A percentile compares a stretch with the other conserved stretches of the same genome.
These are phyloP conservation scores for Trichoderma atrobrunneum DNA, from an alignment of 2,329 filamentous ascomycete genomes.

Conservation along the genomic window DNA sequence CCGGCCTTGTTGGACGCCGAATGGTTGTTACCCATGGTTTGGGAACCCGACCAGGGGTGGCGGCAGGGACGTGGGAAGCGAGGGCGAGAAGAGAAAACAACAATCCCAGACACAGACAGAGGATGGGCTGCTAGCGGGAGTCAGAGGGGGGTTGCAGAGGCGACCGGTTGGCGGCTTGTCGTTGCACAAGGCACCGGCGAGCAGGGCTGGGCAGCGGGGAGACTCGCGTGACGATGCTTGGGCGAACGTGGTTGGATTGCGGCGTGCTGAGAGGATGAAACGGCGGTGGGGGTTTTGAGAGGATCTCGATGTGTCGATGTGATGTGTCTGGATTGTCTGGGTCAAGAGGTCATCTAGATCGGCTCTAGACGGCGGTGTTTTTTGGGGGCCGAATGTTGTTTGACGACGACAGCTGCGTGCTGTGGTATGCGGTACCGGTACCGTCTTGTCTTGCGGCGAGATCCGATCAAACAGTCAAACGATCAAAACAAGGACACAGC, in stretches of 20 bases:
- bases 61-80: slow-evolving; percentile 8
- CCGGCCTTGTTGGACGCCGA: slow-evolving; percentile 38
- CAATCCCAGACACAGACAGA: slow-evolving; percentile 6
- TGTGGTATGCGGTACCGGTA: background rate
- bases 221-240: slow-evolving; percentile 15
- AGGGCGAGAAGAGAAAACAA: slow-evolving; percentile 9
- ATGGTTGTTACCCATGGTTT: slow-evolving; percentile 39
- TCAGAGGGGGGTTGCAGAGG: slow-evolving; percentile 11
- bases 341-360: background rate
- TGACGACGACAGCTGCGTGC: background rate
- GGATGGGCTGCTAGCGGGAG: slow-evolving; percentile 11
- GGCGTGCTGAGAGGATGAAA: slow-evolving; percentile 11
- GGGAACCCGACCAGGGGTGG: slow-evolving; percentile 14
- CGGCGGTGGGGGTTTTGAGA: slow-evolving; percentile 3
- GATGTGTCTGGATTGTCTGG: background rate
- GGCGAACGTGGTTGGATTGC: slow-evolving; percentile 16
- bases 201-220: slow-evolving; percentile 10
- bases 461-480: background rate
- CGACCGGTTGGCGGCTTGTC: slow-evolving; percentile 14
- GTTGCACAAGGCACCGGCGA: slow-evolving; percentile 16
- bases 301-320: background rate
- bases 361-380: background rate
- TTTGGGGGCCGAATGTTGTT: background rate
- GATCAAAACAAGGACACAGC: background rate
- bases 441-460: background rate